These are phyloP conservation scores for Sherardia arvensis DNA, from an alignment of 257 asterid species.

Conservation along the genomic window DNA sequence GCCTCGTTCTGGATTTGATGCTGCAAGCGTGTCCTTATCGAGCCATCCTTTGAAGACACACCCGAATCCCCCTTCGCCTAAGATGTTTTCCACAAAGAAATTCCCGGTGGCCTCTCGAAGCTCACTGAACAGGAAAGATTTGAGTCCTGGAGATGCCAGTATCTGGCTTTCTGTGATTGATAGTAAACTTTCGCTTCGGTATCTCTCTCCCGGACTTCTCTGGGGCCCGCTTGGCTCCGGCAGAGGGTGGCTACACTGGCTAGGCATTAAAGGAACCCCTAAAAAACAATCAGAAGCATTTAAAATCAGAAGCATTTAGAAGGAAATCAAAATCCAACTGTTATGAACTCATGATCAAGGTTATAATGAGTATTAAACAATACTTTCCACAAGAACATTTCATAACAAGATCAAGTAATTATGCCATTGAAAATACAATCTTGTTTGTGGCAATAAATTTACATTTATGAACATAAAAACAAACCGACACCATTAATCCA, in stretches of 20 bases:
- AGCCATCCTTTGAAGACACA: constrained; percentile 38
- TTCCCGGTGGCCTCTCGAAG: constrained; percentile 25
- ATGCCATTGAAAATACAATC: too few species aligned
- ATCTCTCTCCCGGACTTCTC: background rate
- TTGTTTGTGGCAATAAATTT: too few species aligned
- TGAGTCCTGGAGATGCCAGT: constrained; percentile 25
- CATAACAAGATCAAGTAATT: too few species aligned
- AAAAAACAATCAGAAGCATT: background rate
- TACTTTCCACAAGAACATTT: background rate
- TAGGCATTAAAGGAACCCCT: constrained; percentile 8
- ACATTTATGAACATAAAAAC: background rate
- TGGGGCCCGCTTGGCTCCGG: constrained; percentile 22
- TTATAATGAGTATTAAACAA: too few species aligned
- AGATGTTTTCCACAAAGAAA: constrained; percentile 18
- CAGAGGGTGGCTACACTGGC: constrained; percentile 28
- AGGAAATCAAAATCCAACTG: background rate
- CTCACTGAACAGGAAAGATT: constrained; percentile 23
- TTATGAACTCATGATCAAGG: background rate
- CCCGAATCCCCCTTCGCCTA: constrained; percentile 46
- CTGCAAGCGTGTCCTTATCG: constrained; percentile 15
- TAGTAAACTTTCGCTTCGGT: constrained; percentile 13
- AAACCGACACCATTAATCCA: too few species aligned
- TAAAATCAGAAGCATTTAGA: background rate
- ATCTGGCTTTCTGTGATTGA: constrained; percentile 26
- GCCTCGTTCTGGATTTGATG: constrained; percentile 22